Evolutionary conservation across 148 eudicot genomes (phyloP).

Genomic region (Vaccinium myrtillus): DNA sequence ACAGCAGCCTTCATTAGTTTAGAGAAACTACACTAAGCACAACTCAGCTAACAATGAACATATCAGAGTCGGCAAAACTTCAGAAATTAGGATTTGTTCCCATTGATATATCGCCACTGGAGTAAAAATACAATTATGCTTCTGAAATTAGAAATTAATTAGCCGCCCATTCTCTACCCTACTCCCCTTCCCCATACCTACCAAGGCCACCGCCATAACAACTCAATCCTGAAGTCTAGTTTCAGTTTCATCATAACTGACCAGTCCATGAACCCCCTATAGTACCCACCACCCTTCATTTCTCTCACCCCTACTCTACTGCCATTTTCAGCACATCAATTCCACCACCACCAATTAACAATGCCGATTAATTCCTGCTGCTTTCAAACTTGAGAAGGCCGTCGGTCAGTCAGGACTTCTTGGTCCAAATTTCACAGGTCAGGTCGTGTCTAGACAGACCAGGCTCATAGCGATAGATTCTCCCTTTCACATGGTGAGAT

Average conservation of each 20-base stretch:
- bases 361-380: background rate
- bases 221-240: background rate
- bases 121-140: background rate
- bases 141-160: background rate
- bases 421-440: background rate
- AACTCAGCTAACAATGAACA: background rate
- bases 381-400: background rate
- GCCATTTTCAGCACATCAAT: background rate
- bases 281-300: background rate
- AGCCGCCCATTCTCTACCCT: background rate
- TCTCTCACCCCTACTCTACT: background rate
- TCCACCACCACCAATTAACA: background rate
- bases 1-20: background rate
- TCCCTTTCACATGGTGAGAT: background rate
- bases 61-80: background rate
- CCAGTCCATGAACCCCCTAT: background rate
- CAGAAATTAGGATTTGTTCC: background rate
- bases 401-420: background rate
- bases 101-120: background rate
- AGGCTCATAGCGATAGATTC: background rate
- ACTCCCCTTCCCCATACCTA: background rate
- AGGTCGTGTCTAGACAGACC: background rate
- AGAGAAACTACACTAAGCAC: background rate
- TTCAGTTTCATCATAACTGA: background rate
- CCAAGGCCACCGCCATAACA: background rate